These are phyloP conservation scores for Plenodomus biglobosus DNA, from an alignment of 2,329 filamentous ascomycete genomes.

Conservation along the genomic window DNA sequence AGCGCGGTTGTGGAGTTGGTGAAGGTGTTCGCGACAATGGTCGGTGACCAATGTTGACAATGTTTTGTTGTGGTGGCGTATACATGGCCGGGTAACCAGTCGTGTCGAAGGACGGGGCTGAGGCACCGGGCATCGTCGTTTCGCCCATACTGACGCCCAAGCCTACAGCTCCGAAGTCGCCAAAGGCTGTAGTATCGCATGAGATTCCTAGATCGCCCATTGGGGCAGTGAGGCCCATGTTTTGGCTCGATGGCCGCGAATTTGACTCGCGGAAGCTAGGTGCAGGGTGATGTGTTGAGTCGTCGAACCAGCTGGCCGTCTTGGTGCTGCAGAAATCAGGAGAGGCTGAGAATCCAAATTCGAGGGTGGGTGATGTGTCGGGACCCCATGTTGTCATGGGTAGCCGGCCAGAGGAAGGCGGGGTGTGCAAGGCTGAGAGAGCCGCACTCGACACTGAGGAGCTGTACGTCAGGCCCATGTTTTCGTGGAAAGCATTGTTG, in stretches of 20 bases:
- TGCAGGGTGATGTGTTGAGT: slow-evolving; percentile 12
- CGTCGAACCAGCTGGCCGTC: slow-evolving; percentile 35
- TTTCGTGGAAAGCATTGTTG: slow-evolving; percentile 27
- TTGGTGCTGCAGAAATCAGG: slow-evolving; percentile 31
- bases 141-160: slow-evolving; percentile 9
- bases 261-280: slow-evolving; percentile 23
- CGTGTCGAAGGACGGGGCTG: slow-evolving; percentile 24
- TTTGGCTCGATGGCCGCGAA: slow-evolving; percentile 22
- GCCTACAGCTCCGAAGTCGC: slow-evolving; percentile 13
- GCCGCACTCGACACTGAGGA: slow-evolving; percentile 24
- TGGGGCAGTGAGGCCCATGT: slow-evolving; percentile 10
- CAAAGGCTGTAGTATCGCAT: slow-evolving; percentile 30
- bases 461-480: slow-evolving; percentile 17
- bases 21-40: slow-evolving; percentile 28
- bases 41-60: slow-evolving; percentile 24
- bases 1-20: slow-evolving; percentile 27
- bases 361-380: slow-evolving; percentile 28
- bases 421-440: slow-evolving; percentile 44
- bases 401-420: slow-evolving; percentile 36
- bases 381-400: slow-evolving; percentile 36
- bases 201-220: slow-evolving; percentile 37
- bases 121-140: background rate
- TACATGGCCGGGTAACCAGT: slow-evolving; percentile 15
- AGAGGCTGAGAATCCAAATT: slow-evolving; percentile 39
- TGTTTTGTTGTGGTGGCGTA: slow-evolving; percentile 15